A percentile compares a stretch with the other conserved stretches of the same genome.
Conservation (phyloP, 202 grass and related monocot genomes). For the Schoenoplectus tabernaemontani region DNA sequence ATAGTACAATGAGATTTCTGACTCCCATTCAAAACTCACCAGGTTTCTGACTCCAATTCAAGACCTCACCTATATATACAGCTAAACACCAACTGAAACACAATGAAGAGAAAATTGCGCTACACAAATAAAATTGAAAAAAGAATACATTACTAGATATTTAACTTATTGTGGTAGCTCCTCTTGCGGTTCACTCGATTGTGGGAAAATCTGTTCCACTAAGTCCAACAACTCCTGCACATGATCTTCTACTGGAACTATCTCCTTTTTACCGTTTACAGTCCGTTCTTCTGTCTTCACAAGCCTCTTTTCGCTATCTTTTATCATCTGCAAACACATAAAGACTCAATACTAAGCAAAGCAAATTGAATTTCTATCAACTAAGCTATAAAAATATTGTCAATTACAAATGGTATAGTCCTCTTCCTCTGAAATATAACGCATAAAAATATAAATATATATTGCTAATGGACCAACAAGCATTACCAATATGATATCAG, state of each 20-base stretch:
- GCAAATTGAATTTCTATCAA: not conserved
- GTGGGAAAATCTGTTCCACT: constrained; percentile 5
- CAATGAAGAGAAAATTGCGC: not conserved
- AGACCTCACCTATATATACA: too few species aligned
- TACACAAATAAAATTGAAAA: not conserved
- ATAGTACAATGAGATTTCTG: too few species aligned
- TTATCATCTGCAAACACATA: constrained; percentile 1
- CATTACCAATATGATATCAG: not conserved
- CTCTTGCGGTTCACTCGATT: not conserved
- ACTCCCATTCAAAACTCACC: too few species aligned
- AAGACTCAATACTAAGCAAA: not conserved
- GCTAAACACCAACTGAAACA: not conserved
- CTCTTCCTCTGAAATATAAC: not conserved
- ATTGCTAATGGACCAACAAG: not conserved
- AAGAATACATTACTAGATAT: not conserved
- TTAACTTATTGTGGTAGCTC: not conserved
- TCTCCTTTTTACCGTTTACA: not conserved
- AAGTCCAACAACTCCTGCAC: constrained; percentile 4
- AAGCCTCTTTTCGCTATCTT: constrained; percentile 15
- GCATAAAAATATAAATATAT: not conserved
- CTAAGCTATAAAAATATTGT: not conserved
- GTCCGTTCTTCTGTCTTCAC: not conserved
- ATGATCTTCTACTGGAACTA: constrained; percentile 8
- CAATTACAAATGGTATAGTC: not conserved
- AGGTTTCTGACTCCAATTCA: too few species aligned